Base-by-base conservation (phyloP, 1,284 basidiomycete genomes). In the Moesziomyces sp. region DNA sequence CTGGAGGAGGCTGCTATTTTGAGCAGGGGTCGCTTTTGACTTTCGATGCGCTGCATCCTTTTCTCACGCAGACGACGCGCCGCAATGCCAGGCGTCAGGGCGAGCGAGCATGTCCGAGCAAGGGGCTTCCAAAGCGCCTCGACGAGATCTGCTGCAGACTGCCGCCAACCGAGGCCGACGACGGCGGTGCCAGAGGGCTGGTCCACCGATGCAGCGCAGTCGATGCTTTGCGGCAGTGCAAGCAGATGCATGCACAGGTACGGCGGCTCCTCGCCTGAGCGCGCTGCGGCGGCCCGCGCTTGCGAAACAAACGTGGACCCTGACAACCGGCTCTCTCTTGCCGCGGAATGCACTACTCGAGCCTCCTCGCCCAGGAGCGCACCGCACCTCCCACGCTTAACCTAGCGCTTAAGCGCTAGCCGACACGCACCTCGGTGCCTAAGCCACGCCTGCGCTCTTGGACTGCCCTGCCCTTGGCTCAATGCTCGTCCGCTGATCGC, bases 91-190 rank as follows among this genome's bases (percentile, higher is more conserved):
- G 24, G 23, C 26, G 38, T 28, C n/a, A 24, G 30, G 19, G 49
- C 35, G 14, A 23, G 19, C n/a, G 28, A 52, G 50, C 33, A 14
- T 50, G 35, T 38, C 30, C 43, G 52, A 42, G 54, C 49, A 57
- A 57, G 53, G 49, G 45, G 43, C 51, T 28, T 30, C 35, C 18
- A 30, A 18, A 14, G 28, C 28, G 35, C 21, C 6, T 30, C 23
- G 51, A 18, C 43, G 30, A 33, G 26, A 19, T 42, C 18, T 6
- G 14, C 49, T 50, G 49, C 49, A 40, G 30, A 35, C 35, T 35
- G 57, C 30, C 19, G 30, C 30, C 59, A 50, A 58, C 58, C 65
- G 59, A 62, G 62, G 59, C 58, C 42, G 65, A 38, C 61, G 58
- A 38, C 61, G 58, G 59, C 47, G 59, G 44, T 30, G 30, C 30